Percentiles rank a stretch among this genome's conserved stretches.
Conservation (phyloP, 208 protist species). For the Zelonia costaricensis region DNA sequence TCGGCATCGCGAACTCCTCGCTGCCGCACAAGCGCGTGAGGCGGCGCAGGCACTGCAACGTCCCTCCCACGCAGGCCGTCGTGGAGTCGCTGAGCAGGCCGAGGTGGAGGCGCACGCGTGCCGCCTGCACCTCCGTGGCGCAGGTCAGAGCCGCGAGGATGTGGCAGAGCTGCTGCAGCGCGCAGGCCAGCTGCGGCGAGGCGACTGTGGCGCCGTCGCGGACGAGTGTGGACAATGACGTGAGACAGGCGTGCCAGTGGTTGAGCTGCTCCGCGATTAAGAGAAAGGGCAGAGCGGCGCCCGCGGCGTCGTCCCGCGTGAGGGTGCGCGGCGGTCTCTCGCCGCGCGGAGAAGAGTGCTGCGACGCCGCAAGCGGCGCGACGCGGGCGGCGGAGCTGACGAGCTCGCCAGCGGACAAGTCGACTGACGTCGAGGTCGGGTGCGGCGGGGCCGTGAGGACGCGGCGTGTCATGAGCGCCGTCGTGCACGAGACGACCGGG, state of each 20-base stretch:
- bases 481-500: constrained; percentile 10
- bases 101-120: constrained; percentile 20
- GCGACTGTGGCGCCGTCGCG: background rate
- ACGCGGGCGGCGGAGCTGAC: background rate
- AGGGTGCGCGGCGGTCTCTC: constrained; percentile 2
- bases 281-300: constrained; percentile 16
- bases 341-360: background rate
- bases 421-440: background rate
- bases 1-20: background rate
- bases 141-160: constrained; percentile 14
- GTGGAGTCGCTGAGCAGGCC: constrained; percentile 1
- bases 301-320: constrained; percentile 1
- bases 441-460: constrained; percentile 9
- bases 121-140: constrained; percentile 14
- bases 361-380: background rate
- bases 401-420: background rate
- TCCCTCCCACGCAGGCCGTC: constrained; percentile 10
- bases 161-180: constrained; percentile 18
- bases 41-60: constrained; percentile 10
- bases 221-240: background rate
- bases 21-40: constrained; percentile 5
- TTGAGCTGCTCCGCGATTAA: constrained; percentile 16
- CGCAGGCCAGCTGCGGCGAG: background rate
- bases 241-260: constrained; percentile 20
- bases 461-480: constrained; percentile 12